A percentile compares a stretch with the other conserved stretches of the same genome.
These are phyloP conservation scores for Tripidium arundinaceum DNA, from an alignment of 202 grass and related monocot species.

Conservation along the genomic window DNA sequence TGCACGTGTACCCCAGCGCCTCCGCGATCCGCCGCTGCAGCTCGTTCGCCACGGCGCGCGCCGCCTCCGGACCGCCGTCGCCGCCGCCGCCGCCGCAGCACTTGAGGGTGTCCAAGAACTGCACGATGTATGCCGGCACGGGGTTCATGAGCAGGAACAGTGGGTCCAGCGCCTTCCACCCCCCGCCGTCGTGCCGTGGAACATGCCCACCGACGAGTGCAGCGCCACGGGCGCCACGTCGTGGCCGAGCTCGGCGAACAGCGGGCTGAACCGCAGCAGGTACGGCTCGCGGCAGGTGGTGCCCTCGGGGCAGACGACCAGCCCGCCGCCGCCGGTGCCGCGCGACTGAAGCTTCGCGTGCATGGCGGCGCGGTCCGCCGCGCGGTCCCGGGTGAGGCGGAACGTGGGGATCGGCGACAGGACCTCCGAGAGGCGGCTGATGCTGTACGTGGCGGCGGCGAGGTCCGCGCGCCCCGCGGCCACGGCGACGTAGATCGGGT, in stretches of 20 bases:
- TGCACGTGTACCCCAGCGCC: conserved; percentile 56
- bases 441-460: conserved; percentile 56
- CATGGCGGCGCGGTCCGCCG: conserved; percentile 57
- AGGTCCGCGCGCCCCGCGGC: conserved; percentile 35
- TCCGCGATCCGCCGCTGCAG: conserved; percentile 56
- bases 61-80: conserved; percentile 17
- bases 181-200: conserved; percentile 74
- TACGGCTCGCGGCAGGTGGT: conserved; percentile 70
- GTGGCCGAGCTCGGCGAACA: conserved; percentile 56
- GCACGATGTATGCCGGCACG: conserved; percentile 38
- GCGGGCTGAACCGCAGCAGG: conserved; percentile 73
- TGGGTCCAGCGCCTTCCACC: conserved; percentile 62
- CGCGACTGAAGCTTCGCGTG: conserved; percentile 10
- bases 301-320: conserved; percentile 79
- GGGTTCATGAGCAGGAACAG: conserved; percentile 66
- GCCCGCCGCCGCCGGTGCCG: background rate
- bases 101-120: conserved; percentile 49
- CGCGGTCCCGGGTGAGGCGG: conserved; percentile 61
- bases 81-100: background rate
- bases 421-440: conserved; percentile 72
- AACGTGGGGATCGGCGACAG: conserved; percentile 74
- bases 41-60: conserved; percentile 52
- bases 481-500: conserved; percentile 58
- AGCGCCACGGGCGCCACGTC: conserved; percentile 52
- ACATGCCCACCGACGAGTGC: conserved; percentile 50